Percentiles rank a stretch among this genome's conserved stretches.
Conservation (phyloP, 768 basidiomycete species). For the Pleurotus citrinopileatus region DNA sequence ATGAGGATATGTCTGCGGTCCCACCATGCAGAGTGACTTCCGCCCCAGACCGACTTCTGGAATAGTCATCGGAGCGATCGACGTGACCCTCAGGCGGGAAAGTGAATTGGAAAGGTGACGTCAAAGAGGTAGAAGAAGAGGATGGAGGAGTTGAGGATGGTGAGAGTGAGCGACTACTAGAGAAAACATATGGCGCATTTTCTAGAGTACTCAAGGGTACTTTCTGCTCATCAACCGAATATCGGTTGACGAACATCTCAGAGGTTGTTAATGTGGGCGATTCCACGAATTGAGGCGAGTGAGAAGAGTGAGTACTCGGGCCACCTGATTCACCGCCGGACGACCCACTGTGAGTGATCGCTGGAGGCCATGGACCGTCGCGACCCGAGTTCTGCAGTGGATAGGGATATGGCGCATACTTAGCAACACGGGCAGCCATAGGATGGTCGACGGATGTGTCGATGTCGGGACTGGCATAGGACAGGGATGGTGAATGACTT, state of each 20-base stretch:
- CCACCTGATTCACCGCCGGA: constrained; percentile 39
- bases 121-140: constrained; percentile 60
- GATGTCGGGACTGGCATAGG: constrained; percentile 25
- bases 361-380: constrained; percentile 37
- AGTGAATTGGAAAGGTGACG: constrained; percentile 65
- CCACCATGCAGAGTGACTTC: constrained; percentile 74
- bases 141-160: constrained; percentile 62
- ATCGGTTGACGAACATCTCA: constrained; percentile 48
- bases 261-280: constrained; percentile 49
- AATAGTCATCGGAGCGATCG: constrained; percentile 63
- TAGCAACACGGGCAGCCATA: constrained; percentile 36
- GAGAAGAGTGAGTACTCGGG: constrained; percentile 35
- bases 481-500: constrained; percentile 45
- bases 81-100: constrained; percentile 52
- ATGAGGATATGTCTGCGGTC: constrained; percentile 64
- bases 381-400: constrained; percentile 29
- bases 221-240: constrained; percentile 57
- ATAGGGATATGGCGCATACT: constrained; percentile 51
- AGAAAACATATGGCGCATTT: constrained; percentile 55
- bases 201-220: constrained; percentile 47
- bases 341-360: constrained; percentile 30
- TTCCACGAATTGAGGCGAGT: constrained; percentile 53
- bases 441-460: constrained; percentile 28
- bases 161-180: constrained; percentile 70
- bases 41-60: constrained; percentile 48